Evolutionary conservation across 2,329 filamentous ascomycete species (phyloP).

Genomic region (Neonectria hederae): DNA sequence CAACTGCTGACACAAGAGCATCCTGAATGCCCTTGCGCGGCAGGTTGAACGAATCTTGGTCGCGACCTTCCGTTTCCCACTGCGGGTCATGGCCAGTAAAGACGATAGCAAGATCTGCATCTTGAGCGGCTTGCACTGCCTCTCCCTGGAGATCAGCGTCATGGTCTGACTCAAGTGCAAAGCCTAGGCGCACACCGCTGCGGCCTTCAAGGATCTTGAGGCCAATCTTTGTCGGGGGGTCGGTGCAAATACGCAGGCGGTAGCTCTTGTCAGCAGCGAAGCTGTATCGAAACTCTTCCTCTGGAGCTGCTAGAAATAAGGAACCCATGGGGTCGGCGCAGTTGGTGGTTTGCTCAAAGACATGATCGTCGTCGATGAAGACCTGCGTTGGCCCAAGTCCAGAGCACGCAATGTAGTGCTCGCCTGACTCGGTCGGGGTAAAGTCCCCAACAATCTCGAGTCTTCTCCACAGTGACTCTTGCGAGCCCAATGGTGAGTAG

Average conservation of each 20-base stretch:
- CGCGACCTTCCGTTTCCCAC: constrained; percentile 64
- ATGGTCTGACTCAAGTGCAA: constrained; percentile 43
- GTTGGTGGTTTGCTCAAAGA: constrained; percentile 41
- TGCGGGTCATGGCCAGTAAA: constrained; percentile 66
- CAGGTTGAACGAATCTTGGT: constrained; percentile 75
- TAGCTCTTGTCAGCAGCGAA: constrained; percentile 40
- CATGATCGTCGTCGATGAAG: constrained; percentile 40
- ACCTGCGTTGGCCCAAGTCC: constrained; percentile 42
- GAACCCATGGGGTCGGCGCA: constrained; percentile 45
- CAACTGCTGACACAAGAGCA: constrained; percentile 63
- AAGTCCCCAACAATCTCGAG: constrained; percentile 44
- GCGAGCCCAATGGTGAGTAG: constrained; percentile 37
- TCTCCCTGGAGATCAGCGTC: constrained; percentile 50
- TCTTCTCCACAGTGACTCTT: constrained; percentile 39
- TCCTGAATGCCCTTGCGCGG: constrained; percentile 64
- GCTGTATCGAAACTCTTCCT: constrained; percentile 37
- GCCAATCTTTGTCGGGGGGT: constrained; percentile 42
- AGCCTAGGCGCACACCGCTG: constrained; percentile 43
- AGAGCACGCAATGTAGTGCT: constrained; percentile 44
- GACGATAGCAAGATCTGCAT: constrained; percentile 66
- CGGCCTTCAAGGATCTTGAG: constrained; percentile 43
- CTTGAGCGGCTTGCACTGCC: constrained; percentile 65
- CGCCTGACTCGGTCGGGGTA: constrained; percentile 39
- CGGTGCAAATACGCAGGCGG: constrained; percentile 41
- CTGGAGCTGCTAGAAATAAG: constrained; percentile 39